Percentiles rank a stretch among this genome's conserved stretches.
Conservation (phyloP, 108 stramenopile genomes). For the Poteriospumella lacustris region DNA sequence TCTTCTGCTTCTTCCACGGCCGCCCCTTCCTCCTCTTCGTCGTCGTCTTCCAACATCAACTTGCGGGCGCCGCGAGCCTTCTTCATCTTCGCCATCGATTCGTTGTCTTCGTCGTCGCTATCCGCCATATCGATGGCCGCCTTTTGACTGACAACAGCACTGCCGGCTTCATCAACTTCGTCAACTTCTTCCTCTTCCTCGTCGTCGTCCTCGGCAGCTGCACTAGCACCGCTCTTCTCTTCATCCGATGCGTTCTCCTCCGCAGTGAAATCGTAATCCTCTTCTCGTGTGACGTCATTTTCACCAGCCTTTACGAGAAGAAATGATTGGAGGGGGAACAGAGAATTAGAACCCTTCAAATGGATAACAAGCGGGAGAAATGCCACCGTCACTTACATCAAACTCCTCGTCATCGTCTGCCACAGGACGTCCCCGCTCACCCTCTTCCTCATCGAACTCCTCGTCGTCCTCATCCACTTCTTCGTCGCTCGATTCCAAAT, state of each 20-base stretch:
- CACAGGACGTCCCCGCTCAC: neutral
- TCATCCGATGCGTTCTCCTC: conserved; percentile 31
- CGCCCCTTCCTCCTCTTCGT: neutral
- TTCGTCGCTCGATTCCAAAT: neutral
- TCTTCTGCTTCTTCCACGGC: neutral
- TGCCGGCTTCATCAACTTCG: conserved; percentile 4
- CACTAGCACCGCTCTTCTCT: conserved; percentile 25
- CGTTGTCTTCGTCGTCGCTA: conserved; percentile 11
- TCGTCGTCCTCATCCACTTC: neutral
- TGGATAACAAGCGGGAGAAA: too few species aligned
- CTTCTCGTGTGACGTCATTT: conserved; percentile 17
- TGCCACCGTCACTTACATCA: neutral
- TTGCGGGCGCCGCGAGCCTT: too few species aligned
- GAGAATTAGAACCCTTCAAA: neutral
- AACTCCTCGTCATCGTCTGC: neutral
- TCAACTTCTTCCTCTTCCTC: conserved; percentile 46
- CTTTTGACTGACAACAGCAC: conserved; percentile 39
- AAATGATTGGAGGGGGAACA: neutral
- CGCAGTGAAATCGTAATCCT: conserved; percentile 40
- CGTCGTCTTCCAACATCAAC: conserved; percentile 7
- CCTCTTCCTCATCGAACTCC: neutral
- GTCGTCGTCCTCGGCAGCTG: conserved; percentile 20
- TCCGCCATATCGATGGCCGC: neutral
- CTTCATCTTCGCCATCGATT: too few species aligned
- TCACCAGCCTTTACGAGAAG: neutral